Conservation (phyloP, 257 asterid species). For the Fraxinus excelsior region DNA sequence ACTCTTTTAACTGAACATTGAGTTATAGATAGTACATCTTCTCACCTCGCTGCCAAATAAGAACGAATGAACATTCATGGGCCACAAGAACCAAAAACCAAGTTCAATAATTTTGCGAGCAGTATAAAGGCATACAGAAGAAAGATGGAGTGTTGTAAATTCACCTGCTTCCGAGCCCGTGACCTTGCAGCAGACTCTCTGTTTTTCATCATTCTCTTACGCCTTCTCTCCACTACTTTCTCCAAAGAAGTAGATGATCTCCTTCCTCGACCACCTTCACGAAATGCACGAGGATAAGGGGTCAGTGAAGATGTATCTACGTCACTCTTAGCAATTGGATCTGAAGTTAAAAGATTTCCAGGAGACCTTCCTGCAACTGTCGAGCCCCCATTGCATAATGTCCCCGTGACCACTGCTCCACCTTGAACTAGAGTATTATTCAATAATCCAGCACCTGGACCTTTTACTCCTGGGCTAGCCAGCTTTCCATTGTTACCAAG, state of each 20-base stretch:
- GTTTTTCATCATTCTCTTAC: constrained; percentile 55
- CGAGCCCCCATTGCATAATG: constrained; percentile 45
- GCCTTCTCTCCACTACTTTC: constrained; percentile 58
- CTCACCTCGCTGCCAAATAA: not conserved
- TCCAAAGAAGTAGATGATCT: constrained; percentile 41
- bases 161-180: constrained; percentile 81
- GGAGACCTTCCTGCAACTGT: constrained; percentile 58
- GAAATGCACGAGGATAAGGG: constrained; percentile 65
- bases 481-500: constrained; percentile 42
- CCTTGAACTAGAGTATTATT: constrained; percentile 42
- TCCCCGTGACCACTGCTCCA: constrained; percentile 45
- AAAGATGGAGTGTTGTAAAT: constrained; percentile 21
- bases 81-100: constrained; percentile 1
- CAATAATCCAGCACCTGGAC: constrained; percentile 40
- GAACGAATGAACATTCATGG: not conserved
- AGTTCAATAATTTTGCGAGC: not conserved
- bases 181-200: constrained; percentile 62
- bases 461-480: constrained; percentile 44
- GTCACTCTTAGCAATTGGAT: constrained; percentile 42
- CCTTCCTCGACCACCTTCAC: constrained; percentile 56
- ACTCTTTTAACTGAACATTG: constrained; percentile 10
- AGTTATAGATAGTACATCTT: constrained; percentile 10
- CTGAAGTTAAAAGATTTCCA: constrained; percentile 50
- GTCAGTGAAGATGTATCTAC: constrained; percentile 57
- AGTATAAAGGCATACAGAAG: constrained; percentile 4